Evolutionary conservation across 2,329 filamentous ascomycete genomes (phyloP).

Genomic region (Epichloe brachyelytri): DNA sequence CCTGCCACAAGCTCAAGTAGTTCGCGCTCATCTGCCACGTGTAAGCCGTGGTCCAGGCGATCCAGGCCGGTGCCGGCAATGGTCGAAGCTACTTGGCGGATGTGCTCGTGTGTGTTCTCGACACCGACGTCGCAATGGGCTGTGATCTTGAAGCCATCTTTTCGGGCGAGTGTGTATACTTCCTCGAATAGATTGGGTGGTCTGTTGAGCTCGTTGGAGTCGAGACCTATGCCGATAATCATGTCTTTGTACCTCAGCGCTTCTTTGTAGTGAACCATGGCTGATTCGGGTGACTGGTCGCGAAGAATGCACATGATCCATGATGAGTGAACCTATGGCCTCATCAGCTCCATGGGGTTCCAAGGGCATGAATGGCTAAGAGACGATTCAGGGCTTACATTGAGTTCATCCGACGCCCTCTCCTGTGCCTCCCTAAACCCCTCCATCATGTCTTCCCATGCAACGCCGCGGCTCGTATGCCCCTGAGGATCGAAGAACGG

Average conservation of each 20-base stretch:
- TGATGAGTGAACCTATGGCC: conserved; percentile 47
- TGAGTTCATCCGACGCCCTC: conserved; percentile 38
- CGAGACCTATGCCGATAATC: conserved; percentile 33
- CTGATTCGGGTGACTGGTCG: conserved; percentile 58
- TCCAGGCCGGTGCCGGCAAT: conserved; percentile 45
- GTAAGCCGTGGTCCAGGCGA: conserved; percentile 63
- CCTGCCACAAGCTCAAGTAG: conserved; percentile 44
- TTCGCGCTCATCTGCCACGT: conserved; percentile 42
- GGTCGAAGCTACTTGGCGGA: conserved; percentile 34
- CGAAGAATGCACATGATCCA: conserved; percentile 61
- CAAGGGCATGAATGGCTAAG: too few species aligned
- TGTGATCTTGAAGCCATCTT: conserved; percentile 31
- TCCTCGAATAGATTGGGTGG: conserved; percentile 31
- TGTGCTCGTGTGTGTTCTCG: conserved; percentile 33
- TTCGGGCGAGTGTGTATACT: conserved; percentile 21
- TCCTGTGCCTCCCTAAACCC: conserved; percentile 48
- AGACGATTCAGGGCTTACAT: neutral
- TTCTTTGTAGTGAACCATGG: conserved; percentile 43
- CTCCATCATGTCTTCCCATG: conserved; percentile 45
- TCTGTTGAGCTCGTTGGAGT: conserved; percentile 31
- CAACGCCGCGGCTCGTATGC: conserved; percentile 48
- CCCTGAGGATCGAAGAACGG: conserved; percentile 71
- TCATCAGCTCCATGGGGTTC: neutral
- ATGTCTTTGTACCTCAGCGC: conserved; percentile 24
- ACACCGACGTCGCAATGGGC: conserved; percentile 39